Evolutionary conservation across 1,284 basidiomycete genomes (phyloP).

Genomic region (Boletus semigastroideus): DNA sequence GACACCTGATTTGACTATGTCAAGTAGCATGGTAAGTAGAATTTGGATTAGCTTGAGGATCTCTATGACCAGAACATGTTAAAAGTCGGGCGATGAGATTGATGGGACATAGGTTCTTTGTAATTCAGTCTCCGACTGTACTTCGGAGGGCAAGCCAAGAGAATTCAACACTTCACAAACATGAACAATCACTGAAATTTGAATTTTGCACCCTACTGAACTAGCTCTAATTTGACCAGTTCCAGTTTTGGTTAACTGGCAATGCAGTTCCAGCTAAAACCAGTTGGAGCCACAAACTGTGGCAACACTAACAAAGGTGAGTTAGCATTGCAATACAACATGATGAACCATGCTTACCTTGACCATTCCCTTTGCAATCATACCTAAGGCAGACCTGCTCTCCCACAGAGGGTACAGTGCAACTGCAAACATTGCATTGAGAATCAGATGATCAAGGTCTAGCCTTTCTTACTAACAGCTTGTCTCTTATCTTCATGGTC

Average conservation of each 20-base stretch:
- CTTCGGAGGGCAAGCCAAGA: background rate
- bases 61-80: background rate
- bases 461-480: too few species aligned
- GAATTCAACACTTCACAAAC: background rate
- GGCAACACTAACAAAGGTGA: background rate
- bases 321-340: background rate
- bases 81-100: background rate
- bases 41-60: background rate
- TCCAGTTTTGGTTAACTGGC: too few species aligned
- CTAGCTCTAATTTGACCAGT: background rate
- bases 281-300: too few species aligned
- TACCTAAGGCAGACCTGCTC: constrained; percentile 62
- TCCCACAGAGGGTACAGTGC: constrained; percentile 87
- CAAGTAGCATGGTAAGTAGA: background rate
- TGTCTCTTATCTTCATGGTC: too few species aligned
- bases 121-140: background rate
- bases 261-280: too few species aligned
- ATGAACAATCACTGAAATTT: background rate
- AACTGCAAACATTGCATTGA: constrained; percentile 51
- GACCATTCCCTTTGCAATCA: constrained; percentile 61
- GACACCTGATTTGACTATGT: too few species aligned
- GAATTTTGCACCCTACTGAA: background rate
- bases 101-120: too few species aligned
- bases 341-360: constrained; percentile 43
- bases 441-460: too few species aligned